Evolutionary conservation across 805 yeast genomes (phyloP).

Genomic region (Lipomyces spencermartinsiae): DNA sequence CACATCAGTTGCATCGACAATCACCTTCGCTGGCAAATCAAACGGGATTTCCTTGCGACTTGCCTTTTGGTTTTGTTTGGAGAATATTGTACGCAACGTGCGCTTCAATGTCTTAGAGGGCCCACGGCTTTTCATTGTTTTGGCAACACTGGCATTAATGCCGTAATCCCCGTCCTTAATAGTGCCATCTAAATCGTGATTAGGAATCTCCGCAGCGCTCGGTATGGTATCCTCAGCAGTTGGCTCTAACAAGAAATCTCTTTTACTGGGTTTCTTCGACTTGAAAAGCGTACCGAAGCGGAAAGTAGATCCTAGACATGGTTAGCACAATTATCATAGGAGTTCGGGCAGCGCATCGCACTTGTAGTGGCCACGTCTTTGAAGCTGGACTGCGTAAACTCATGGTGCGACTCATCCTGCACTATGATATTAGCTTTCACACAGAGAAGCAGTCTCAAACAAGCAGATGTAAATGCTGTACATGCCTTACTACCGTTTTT

Average conservation of each 20-base stretch:
- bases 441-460: neutral
- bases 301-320: neutral
- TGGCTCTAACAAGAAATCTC: neutral
- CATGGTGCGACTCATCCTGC: neutral
- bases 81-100: slow-evolving; percentile 2
- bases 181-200: neutral
- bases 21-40: neutral
- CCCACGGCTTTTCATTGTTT: neutral
- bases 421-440: neutral
- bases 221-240: neutral
- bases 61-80: neutral
- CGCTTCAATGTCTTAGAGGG: neutral
- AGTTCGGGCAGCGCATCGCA: neutral
- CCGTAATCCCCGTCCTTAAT: neutral
- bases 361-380: neutral
- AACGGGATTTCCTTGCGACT: neutral
- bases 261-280: neutral
- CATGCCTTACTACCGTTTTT: neutral
- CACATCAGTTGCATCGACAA: neutral
- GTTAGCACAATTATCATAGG: neutral
- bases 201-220: slow-evolving; percentile 1
- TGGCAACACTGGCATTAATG: neutral
- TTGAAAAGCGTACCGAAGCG: neutral
- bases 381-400: neutral
- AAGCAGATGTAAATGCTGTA: neutral